These are phyloP conservation scores for Persicaria maculosa DNA, from an alignment of 148 eudicot genomes.

Conservation along the genomic window DNA sequence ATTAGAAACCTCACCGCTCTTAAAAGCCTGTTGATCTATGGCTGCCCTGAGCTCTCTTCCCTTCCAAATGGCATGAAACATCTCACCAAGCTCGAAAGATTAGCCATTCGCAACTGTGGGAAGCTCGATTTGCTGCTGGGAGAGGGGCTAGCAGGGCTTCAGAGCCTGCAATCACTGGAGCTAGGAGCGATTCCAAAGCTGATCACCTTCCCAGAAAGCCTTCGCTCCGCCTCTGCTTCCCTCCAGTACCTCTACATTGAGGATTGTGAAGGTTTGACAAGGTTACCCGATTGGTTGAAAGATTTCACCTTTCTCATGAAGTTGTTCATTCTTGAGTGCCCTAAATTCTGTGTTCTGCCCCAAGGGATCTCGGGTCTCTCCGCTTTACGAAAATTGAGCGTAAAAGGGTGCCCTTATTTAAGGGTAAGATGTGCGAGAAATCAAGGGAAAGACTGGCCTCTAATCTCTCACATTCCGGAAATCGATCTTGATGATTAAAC, in stretches of 20 bases:
- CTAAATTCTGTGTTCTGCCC: conserved; percentile 8
- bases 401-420: conserved; percentile 1
- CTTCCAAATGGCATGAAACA: conserved; percentile 3
- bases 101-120: conserved; percentile 10
- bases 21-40: conserved; percentile 7
- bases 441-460: conserved; percentile 10
- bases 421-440: conserved; percentile 8
- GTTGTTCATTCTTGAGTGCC: neutral
- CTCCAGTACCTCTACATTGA: conserved; percentile 8
- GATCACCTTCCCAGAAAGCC: neutral
- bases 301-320: conserved; percentile 4
- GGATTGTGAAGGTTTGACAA: neutral
- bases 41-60: conserved; percentile 3
- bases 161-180: conserved; percentile 1
- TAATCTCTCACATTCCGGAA: conserved; percentile 1
- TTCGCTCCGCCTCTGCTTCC: conserved; percentile 5
- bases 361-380: neutral
- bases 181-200: neutral
- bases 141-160: neutral
- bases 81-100: neutral
- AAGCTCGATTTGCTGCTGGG: conserved; percentile 4
- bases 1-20: conserved; percentile 3
- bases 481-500: conserved; percentile 6
- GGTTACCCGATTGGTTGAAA: conserved; percentile 2
- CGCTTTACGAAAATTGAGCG: neutral